Evolutionary conservation across 495 filamentous ascomycete species (phyloP), one percentile per base, ranked within the genome.

Genomic region (Penicillium verhagenii): DNA sequence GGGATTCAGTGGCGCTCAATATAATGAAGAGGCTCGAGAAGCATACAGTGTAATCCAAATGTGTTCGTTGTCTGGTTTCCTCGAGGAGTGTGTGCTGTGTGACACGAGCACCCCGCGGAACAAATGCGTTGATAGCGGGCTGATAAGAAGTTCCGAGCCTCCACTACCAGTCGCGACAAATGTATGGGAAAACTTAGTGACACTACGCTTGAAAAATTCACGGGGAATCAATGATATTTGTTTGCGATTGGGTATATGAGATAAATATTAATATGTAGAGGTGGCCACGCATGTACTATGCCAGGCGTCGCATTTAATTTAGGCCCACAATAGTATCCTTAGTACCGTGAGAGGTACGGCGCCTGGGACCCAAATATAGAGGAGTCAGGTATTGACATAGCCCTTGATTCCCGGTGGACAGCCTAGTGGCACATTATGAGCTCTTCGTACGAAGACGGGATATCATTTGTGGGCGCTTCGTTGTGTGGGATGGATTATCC

Each of bases 91-190:
- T 11, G 19, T 16, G 2, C 28, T 25, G 16, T 18, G 24, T 26
- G 44, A 19, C 39, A 2, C 18, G 18, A 24, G 25, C 44, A 29
- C 20, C 42, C 13, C 23, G 21, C 44, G 29, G 16, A 20, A 20
- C 42, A 21, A 5, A 18, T n/a, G n/a, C 4, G 28, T 39, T 47
- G 57, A 61, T 58, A 53, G 31, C 23, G 45, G 56, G 4, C 33
- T 46, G 58, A 61, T 61, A 61, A 61, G 58, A 20, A 58, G 53
- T 52, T 50, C 44, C 16, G 26, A 14, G 25, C 57, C 37, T 45
- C 49, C 42, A 33, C 23, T 24, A 44, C n/a, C n/a, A n/a, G n/a
- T 16, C 14, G 24, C n/a, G 14, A 35, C 8, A 31, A 31, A 16
- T 16, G 4, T 35, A 35, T 14, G 16, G 14, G 33, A 3, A 16